These are phyloP conservation scores for Conidiobolus coronatus DNA, from an alignment of 371 early-diverging fungal species.

Conservation along the genomic window DNA sequence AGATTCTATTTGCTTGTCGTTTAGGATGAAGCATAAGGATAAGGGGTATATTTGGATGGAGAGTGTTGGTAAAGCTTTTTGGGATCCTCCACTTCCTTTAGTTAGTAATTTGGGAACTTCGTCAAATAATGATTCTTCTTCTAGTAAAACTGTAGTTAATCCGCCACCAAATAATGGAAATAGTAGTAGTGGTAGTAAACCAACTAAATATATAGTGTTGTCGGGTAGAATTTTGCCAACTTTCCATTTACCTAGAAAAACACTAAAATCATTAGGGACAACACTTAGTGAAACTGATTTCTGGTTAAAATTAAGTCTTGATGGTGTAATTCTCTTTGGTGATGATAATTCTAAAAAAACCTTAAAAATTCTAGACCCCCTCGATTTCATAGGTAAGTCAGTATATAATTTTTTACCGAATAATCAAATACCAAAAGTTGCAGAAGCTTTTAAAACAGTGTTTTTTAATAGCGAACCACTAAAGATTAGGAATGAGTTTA, in stretches of 20 bases:
- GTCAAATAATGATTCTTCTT: too few relatives aligned
- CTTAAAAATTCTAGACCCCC: conserved; percentile 9
- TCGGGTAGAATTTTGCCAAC: conserved; percentile 24
- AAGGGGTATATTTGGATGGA: conserved; percentile 38
- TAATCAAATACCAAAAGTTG: conserved; percentile 21
- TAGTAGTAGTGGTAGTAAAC: conserved; percentile 24
- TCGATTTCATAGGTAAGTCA: conserved; percentile 21
- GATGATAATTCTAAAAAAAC: conserved; percentile 15
- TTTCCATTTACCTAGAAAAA: conserved; percentile 12
- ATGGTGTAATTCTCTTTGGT: conserved; percentile 29
- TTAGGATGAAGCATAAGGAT: conserved; percentile 23
- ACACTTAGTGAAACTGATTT: conserved; percentile 15
- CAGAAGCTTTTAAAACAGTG: conserved; percentile 14
- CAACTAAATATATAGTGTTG: conserved; percentile 32
- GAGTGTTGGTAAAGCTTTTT: conserved; percentile 24
- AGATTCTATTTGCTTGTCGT: conserved; percentile 20
- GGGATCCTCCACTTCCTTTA: conserved; percentile 13
- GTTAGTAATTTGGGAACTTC: too few relatives aligned
- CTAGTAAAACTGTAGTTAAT: too few relatives aligned
- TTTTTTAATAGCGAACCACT: conserved; percentile 8
- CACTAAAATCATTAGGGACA: conserved; percentile 4
- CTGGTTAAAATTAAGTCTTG: conserved; percentile 33
- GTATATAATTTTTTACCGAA: conserved; percentile 27
- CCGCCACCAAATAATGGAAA: conserved; percentile 17
- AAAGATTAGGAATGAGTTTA: conserved; percentile 17